Percentiles rank a stretch among this genome's conserved stretches.
These are phyloP conservation scores for Iberis pinnata DNA, from an alignment of 345 rosid genomes.

Conservation along the genomic window DNA sequence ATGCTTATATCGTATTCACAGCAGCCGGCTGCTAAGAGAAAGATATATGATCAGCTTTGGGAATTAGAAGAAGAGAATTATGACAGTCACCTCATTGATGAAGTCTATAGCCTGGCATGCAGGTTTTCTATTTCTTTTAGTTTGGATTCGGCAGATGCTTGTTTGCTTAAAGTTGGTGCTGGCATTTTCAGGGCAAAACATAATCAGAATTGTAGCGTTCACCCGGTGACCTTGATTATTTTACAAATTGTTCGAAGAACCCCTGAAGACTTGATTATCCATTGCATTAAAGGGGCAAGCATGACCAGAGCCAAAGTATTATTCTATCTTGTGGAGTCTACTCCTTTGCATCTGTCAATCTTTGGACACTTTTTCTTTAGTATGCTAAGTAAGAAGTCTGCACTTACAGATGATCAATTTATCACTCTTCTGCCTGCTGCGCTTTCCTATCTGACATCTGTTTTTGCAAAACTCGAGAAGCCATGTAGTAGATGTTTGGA, in stretches of 20 bases:
- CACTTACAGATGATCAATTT: conserved; percentile 49
- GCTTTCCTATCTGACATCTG: conserved; percentile 44
- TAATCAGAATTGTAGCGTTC: conserved; percentile 35
- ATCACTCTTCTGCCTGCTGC: conserved; percentile 70
- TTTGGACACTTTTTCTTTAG: conserved; percentile 50
- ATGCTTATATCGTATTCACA: conserved; percentile 44
- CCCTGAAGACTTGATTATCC: conserved; percentile 55
- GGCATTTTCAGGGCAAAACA: conserved; percentile 38
- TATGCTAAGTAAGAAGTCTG: conserved; percentile 28
- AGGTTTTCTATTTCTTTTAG: conserved; percentile 43
- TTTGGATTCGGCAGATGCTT: conserved; percentile 43
- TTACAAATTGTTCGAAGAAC: conserved; percentile 47
- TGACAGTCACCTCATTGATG: conserved; percentile 48
- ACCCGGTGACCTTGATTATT: conserved; percentile 49
- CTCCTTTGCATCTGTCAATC: conserved; percentile 58
- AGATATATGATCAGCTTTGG: conserved; percentile 48
- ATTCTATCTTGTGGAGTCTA: conserved; percentile 60
- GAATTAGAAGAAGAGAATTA: conserved; percentile 38
- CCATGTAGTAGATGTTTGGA: conserved; percentile 29
- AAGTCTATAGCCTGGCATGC: conserved; percentile 50
- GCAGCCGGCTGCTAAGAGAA: conserved; percentile 39
- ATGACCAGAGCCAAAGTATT: conserved; percentile 54
- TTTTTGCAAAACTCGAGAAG: conserved; percentile 40
- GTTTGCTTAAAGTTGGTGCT: conserved; percentile 56
- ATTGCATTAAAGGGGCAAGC: conserved; percentile 42